Evolutionary conservation across 176 grass and related monocot species (phyloP).

Genomic region (Raddia distichophylla): DNA sequence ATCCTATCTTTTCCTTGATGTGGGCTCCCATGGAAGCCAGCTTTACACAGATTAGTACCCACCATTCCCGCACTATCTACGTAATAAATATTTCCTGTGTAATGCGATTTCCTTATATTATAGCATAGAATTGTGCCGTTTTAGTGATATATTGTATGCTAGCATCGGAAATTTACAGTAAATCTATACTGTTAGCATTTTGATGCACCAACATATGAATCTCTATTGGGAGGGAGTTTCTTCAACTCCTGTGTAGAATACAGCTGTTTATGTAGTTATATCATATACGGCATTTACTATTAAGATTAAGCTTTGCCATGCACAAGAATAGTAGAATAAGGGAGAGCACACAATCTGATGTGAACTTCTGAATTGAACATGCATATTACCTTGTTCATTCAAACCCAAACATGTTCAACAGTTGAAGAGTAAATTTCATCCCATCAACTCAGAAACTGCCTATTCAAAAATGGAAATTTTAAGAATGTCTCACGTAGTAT

Average conservation of each 20-base stretch:
- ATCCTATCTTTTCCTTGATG: constrained; percentile 9
- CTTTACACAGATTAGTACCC: background rate
- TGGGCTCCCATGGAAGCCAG: background rate
- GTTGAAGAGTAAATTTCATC: background rate
- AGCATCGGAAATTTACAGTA: background rate
- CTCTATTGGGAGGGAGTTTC: background rate
- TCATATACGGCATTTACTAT: background rate
- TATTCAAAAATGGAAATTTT: background rate
- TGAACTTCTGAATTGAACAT: background rate
- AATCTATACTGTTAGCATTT: background rate
- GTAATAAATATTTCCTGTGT: constrained; percentile 10
- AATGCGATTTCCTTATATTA: background rate
- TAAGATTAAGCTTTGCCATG: background rate
- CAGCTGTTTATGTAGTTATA: background rate
- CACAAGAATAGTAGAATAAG: background rate
- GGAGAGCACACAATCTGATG: background rate
- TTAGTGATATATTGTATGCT: background rate
- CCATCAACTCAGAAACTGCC: background rate
- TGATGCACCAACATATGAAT: background rate
- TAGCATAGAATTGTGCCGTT: constrained; percentile 7
- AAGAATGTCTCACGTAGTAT: background rate
- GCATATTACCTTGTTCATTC: background rate
- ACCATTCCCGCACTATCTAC: background rate
- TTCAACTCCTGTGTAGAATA: background rate
- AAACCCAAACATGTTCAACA: background rate